Evolutionary conservation across 768 basidiomycete species (phyloP), one percentile per base, ranked within the genome.

Genomic region (Amanita brunnescens): DNA sequence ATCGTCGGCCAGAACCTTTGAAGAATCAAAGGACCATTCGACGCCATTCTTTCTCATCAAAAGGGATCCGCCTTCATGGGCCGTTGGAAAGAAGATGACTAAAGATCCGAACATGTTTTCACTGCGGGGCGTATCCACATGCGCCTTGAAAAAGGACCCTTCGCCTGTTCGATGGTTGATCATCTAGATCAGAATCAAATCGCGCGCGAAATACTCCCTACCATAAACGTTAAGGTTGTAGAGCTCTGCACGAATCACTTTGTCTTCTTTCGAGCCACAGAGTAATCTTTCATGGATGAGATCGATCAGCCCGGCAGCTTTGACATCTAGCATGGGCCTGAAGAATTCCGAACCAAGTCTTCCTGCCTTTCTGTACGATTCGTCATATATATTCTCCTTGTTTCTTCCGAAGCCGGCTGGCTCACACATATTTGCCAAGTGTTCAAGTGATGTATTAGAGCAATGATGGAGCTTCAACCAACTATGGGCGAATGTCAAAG

Each of bases 21-120:
- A 58, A 5, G 72, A 70, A 52, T 75, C 72, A 40, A 73, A 66
- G 0, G 54, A 57, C 66, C 66, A 71, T 34, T 71, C 69, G 13
- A 61, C 51, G 10, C 58, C 63, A 7, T 44, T 51, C 30, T 70
- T 64, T 13, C 65, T 67, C 0, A 81, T 61, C 2, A 65, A 45
- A 14, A 77, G 66, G 14, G 61, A 58, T 2, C 77, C 78, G 1
- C 77, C 77, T 50, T 73, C 62, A 54, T 79, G 71, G 0, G 56
- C 18, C 0, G 72, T 72, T 13, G 78, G 78, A 45, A 77, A 68
- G n/a, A 75, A 67, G 30, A 79, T 55, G 1, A 79, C 71, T 7
- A 82, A 67, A 1, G 78, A 78, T 1, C 74, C 78, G 33, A 81
- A 72, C 70, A 79, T 78, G 23, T 57, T 56, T 6, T 65, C 62